Conservation (phyloP, 495 filamentous ascomycete genomes). For the Aspergillus haitiensis region DNA sequence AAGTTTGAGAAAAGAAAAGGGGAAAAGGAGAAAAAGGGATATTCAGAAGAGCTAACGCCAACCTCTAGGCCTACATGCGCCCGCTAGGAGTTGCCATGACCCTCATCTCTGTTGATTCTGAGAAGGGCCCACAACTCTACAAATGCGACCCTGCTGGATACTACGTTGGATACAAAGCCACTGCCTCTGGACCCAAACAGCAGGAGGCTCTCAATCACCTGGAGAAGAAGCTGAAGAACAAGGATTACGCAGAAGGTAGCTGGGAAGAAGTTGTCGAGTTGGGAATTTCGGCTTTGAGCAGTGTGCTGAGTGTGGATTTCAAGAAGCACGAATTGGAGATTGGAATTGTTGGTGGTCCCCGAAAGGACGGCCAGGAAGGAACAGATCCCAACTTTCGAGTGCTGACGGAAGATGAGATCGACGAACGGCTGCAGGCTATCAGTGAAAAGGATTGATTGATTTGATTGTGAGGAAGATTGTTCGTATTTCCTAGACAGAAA, state of each 20-base stretch:
- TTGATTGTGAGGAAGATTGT: constrained; percentile 1
- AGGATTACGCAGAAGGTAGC: constrained; percentile 85
- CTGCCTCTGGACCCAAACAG: constrained; percentile 93
- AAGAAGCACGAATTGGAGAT: constrained; percentile 99
- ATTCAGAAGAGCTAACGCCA: not conserved
- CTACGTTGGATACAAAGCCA: constrained; percentile 97
- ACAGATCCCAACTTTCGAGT: constrained; percentile 76
- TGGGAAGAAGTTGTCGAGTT: constrained; percentile 99
- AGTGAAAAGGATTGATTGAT: constrained; percentile 86
- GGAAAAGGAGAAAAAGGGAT: not conserved
- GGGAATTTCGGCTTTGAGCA: constrained; percentile 90
- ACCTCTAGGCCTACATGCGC: constrained; percentile 87
- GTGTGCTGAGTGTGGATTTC: constrained; percentile 96
- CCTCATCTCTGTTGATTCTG: constrained; percentile 87
- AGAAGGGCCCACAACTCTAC: constrained; percentile 94
- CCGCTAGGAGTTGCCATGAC: constrained; percentile 94
- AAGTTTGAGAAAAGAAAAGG: too few relatives aligned
- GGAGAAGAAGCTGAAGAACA: constrained; percentile 99
- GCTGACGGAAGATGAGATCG: constrained; percentile 96
- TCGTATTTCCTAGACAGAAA: constrained; percentile 25
- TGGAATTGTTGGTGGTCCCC: constrained; percentile 87
- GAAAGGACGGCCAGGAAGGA: constrained; percentile 75
- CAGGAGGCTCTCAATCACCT: constrained; percentile 97
- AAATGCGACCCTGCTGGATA: constrained; percentile 98
- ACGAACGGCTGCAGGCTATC: constrained; percentile 95